Conservation (phyloP, 257 asterid species). For the Nicotiana noctiflora region DNA sequence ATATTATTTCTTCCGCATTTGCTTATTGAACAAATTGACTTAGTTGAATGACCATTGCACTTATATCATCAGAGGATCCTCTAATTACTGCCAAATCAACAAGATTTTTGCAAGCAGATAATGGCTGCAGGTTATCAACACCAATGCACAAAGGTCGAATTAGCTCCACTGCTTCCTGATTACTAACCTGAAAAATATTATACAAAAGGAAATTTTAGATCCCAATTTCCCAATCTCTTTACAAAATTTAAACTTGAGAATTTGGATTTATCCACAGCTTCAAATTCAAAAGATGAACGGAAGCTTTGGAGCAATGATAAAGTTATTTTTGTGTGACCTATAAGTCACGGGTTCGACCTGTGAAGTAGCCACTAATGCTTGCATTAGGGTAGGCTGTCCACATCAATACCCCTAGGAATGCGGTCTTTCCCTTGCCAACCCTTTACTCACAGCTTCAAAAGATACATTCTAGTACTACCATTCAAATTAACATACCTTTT, state of each 20-base stretch:
- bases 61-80: conserved; percentile 67
- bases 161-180: conserved; percentile 76
- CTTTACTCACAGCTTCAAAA: not conserved
- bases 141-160: conserved; percentile 37
- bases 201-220: not conserved
- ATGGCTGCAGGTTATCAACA: conserved; percentile 27
- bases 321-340: no score
- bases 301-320: no score
- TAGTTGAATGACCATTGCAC: conserved; percentile 54
- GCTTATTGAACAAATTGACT: conserved; percentile 31
- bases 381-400: no score
- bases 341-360: no score
- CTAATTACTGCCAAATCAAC: conserved; percentile 52
- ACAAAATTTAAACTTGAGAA: not conserved
- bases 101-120: conserved; percentile 65
- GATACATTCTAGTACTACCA: not conserved
- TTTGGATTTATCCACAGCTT: not conserved
- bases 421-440: no score
- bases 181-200: conserved; percentile 45
- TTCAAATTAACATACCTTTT: conserved; percentile 30
- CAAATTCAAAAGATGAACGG: no score
- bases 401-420: no score
- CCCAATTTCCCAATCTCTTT: not conserved
- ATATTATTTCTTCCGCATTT: not conserved
- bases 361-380: no score